Evolutionary conservation across 441 rosid genomes (phyloP).

Genomic region (Populus tomentosa): DNA sequence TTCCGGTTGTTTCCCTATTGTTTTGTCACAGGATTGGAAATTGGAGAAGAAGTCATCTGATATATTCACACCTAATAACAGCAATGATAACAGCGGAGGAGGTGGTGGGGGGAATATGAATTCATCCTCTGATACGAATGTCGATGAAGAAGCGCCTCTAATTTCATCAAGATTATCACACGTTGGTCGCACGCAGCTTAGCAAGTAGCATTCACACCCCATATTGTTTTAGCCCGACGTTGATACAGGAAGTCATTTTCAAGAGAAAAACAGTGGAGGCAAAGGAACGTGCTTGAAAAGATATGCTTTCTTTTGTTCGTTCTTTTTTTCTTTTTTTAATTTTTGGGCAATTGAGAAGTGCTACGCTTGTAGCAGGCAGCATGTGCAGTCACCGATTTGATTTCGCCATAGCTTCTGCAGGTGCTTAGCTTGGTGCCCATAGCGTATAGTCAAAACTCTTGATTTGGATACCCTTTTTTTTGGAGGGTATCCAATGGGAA

Average conservation of each 20-base stretch:
- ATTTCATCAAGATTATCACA: slow-evolving; percentile 63
- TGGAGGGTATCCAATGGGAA: too few species aligned
- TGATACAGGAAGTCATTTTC: neutral
- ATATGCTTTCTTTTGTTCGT: neutral
- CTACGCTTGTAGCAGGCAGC: slow-evolving; percentile 10
- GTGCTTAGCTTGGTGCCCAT: slow-evolving; percentile 22
- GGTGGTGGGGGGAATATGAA: slow-evolving; percentile 25
- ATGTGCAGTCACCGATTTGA: slow-evolving; percentile 3
- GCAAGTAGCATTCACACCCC: slow-evolving; percentile 45
- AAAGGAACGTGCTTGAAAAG: neutral
- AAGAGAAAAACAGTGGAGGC: neutral
- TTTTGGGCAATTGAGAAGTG: neutral
- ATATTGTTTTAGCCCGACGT: slow-evolving; percentile 9
- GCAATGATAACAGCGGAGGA: slow-evolving; percentile 36
- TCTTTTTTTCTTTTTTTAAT: neutral
- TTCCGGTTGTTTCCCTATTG: neutral
- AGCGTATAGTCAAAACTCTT: slow-evolving; percentile 13
- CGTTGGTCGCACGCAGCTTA: slow-evolving; percentile 66
- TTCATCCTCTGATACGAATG: slow-evolving; percentile 35
- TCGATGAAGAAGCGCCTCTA: slow-evolving; percentile 87
- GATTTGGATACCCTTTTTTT: neutral
- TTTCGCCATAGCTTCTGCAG: neutral
- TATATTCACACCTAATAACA: slow-evolving; percentile 49
- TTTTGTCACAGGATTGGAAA: slow-evolving; percentile 73
- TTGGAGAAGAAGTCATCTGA: slow-evolving; percentile 95